These are phyloP conservation scores for Selenicereus undatus DNA, from an alignment of 148 eudicot genomes.

Conservation along the genomic window DNA sequence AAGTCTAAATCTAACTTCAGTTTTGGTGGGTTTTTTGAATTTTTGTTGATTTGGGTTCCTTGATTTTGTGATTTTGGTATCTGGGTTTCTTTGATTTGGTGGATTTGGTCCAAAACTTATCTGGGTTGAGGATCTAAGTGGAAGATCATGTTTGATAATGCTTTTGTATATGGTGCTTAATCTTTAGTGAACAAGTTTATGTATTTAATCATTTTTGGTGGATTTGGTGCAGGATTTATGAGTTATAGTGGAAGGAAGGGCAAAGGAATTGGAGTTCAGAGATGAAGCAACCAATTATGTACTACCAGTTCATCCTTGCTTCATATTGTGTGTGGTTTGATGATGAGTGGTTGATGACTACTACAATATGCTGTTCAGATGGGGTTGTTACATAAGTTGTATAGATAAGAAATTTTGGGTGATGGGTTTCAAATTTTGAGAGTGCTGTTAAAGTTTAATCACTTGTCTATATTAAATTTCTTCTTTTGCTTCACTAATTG, in stretches of 20 bases:
- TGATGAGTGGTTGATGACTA: conserved; percentile 12
- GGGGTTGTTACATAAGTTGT: conserved; percentile 28
- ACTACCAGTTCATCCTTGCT: neutral
- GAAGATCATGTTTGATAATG: neutral
- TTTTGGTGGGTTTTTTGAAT: neutral
- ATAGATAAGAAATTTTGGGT: conserved; percentile 27
- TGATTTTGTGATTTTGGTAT: neutral
- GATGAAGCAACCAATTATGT: conserved; percentile 26
- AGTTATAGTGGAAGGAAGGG: conserved; percentile 34
- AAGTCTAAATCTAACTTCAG: neutral
- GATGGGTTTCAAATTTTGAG: conserved; percentile 25
- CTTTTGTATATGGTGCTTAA: neutral
- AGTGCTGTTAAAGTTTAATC: conserved; percentile 6
- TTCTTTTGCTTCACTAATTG: neutral
- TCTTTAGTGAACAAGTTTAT: neutral
- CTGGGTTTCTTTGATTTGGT: neutral
- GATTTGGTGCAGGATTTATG: conserved; percentile 27
- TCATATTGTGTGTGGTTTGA: conserved; percentile 23
- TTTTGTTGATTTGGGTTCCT: conserved; percentile 8
- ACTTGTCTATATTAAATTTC: neutral
- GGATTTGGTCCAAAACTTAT: neutral
- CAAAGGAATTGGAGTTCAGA: conserved; percentile 43
- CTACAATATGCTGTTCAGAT: conserved; percentile 9
- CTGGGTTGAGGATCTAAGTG: neutral
- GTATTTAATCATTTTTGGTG: neutral